A percentile compares a stretch with the other conserved stretches of the same genome.
Evolutionary conservation across 139 green algal genomes (phyloP).

Genomic region (Monoraphidium neglectum): DNA sequence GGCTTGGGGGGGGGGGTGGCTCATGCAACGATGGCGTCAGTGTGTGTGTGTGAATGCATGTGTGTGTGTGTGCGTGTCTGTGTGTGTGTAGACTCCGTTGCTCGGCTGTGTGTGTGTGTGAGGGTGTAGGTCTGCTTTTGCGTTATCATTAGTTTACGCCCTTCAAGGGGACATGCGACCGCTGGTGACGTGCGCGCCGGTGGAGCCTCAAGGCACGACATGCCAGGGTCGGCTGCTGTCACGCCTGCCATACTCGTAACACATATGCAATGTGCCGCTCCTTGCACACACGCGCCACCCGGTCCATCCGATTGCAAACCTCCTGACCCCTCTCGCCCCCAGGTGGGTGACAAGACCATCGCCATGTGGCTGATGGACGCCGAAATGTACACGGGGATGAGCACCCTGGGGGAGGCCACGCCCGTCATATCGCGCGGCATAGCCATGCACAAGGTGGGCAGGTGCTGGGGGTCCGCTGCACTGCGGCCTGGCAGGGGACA

Average conservation of each 20-base stretch:
- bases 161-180: too few relatives aligned
- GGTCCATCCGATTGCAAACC: not conserved
- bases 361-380: slow-evolving; percentile 83
- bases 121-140: too few relatives aligned
- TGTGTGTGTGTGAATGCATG: too few relatives aligned
- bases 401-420: slow-evolving; percentile 44
- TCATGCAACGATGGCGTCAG: too few relatives aligned
- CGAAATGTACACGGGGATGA: slow-evolving; percentile 89
- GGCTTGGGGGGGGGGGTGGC: slow-evolving; percentile 43
- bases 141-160: too few relatives aligned
- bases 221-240: slow-evolving; percentile 91
- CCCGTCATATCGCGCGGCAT: slow-evolving; percentile 68
- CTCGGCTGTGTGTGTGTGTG: too few relatives aligned
- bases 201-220: too few relatives aligned
- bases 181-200: too few relatives aligned
- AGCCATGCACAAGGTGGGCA: slow-evolving; percentile 83
- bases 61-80: not conserved
- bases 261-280: too few relatives aligned
- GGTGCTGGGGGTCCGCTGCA: not conserved
- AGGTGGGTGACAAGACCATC: slow-evolving; percentile 68
- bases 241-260: slow-evolving; percentile 87
- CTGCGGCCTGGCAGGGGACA: not conserved
- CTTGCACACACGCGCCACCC: not conserved
- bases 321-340: not conserved
- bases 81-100: not conserved